phyloP scores from a whole-genome alignment of 2,329 filamentous ascomycete species.

The Microcyclospora tardicrescens region DNA sequence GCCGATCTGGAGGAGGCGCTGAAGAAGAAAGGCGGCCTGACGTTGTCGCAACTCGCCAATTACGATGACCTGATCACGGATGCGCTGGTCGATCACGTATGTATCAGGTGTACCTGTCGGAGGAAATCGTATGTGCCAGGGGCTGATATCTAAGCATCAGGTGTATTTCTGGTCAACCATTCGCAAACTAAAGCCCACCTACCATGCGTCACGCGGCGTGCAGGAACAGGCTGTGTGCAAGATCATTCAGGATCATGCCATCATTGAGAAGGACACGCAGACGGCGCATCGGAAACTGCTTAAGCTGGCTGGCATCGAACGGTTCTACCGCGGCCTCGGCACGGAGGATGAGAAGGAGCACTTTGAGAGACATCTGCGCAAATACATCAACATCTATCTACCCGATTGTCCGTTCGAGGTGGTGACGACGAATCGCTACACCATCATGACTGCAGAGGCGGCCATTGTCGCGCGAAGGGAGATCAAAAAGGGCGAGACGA shows the following conservation, averaged over 20 bases:
- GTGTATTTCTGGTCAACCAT: constrained; percentile 94
- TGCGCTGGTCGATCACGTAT: constrained; percentile 85
- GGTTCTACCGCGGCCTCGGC: constrained; percentile 50
- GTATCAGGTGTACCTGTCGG: constrained; percentile 23
- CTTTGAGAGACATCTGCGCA: constrained; percentile 71
- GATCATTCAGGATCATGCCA: constrained; percentile 51
- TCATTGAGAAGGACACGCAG: constrained; percentile 59
- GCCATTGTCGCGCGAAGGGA: constrained; percentile 67
- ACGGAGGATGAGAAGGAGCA: constrained; percentile 73
- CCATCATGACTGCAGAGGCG: constrained; percentile 79
- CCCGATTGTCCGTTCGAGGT: constrained; percentile 94
- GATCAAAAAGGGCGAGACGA: constrained; percentile 68
- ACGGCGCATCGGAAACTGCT: constrained; percentile 62
- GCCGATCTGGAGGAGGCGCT: constrained; percentile 31
- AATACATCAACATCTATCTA: constrained; percentile 85
- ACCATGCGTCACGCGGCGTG: constrained; percentile 70
- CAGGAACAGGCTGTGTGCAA: constrained; percentile 49
- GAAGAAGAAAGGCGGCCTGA: constrained; percentile 59
- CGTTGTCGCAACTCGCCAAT: constrained; percentile 71
- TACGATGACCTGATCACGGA: constrained; percentile 97
- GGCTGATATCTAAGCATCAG: constrained; percentile 33
- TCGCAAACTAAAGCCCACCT: constrained; percentile 82
- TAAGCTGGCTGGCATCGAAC: constrained; percentile 57
- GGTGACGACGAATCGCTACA: constrained; percentile 86
- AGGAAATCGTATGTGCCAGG: neutral